Evolutionary conservation across 371 early-diverging fungal species (phyloP), one percentile per base, ranked within the genome.

Genomic region (Rhizopus arrhizus): DNA sequence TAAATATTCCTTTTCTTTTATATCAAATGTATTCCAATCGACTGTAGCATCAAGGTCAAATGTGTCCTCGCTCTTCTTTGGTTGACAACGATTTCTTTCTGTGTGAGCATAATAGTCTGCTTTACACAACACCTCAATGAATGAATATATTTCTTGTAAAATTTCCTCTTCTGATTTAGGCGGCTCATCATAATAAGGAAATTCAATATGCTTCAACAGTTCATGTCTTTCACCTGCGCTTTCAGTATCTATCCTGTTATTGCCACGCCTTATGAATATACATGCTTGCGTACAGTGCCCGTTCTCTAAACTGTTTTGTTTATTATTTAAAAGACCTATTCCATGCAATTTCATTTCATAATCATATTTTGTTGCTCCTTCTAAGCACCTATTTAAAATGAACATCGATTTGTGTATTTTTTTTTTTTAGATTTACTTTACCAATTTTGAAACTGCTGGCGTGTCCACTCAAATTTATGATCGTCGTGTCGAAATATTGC

Each of bases 401-500:
- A 28, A 40, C 43, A 35, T 48, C 12, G 13, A 13, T 42, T 59
- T 8, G n/a, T 51, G 54, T 12, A 5, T 43, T n/a, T 13, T 61
- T 6, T 54, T 12, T 46, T 46, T 53, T 9, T 47, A 36, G 34
- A 29, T n/a, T 29, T 29, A 43, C 5, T 43, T 47, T 77, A 89
- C 95, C 95, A 96, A 3, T 59, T 47, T 64, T 88, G 66, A 71
- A 96, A 96, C 68, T 94, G 87, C 32, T 66, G 61, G 7, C 95
- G 80, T 6, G 94, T 92, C 97, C 95, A 95, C 78, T 96, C 97
- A 72, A 95, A 96, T 58, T 88, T 86, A 73, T 96, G 97, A 69
- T 96, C 97, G 38, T 81, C 83, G 66, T 95, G 86, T 34, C 97
- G 83, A 58, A 93, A 84, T 11, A 42, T 69, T 2, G 86, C 72